phyloP scores from a whole-genome alignment of 805 yeast species.

The Hanseniaspora pseudoguilliermondii region DNA sequence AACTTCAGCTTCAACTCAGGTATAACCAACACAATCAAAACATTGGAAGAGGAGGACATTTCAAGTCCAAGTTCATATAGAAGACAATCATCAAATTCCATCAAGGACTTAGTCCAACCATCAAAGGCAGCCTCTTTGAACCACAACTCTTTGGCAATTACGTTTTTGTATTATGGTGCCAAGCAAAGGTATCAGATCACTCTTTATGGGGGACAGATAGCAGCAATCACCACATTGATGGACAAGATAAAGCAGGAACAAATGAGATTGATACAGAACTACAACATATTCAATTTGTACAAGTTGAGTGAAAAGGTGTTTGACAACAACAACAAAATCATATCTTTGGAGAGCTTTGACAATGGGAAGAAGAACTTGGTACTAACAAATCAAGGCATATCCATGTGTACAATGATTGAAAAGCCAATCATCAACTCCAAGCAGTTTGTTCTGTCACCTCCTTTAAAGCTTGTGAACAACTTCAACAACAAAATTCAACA shows the following conservation, averaged over 20 bases:
- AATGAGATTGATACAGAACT: slow-evolving; percentile 49
- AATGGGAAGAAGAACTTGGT: slow-evolving; percentile 83
- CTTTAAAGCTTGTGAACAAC: slow-evolving; percentile 48
- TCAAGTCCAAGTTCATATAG: not conserved
- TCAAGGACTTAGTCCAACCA: not conserved
- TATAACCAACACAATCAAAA: slow-evolving; percentile 1
- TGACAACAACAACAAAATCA: slow-evolving; percentile 61
- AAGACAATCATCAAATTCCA: slow-evolving; percentile 4
- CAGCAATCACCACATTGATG: slow-evolving; percentile 64
- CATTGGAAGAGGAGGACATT: not conserved
- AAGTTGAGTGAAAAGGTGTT: slow-evolving; percentile 66
- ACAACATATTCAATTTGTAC: slow-evolving; percentile 68
- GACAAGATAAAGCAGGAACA: slow-evolving; percentile 76
- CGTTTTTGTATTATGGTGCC: slow-evolving; percentile 28
- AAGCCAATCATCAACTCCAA: slow-evolving; percentile 33
- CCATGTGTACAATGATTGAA: slow-evolving; percentile 53
- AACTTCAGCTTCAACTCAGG: slow-evolving; percentile 10
- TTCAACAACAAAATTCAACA: slow-evolving; percentile 55
- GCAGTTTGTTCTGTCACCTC: slow-evolving; percentile 49
- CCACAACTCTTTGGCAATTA: slow-evolving; percentile 22
- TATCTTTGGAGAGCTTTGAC: slow-evolving; percentile 86
- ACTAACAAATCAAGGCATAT: slow-evolving; percentile 87
- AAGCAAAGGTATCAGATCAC: slow-evolving; percentile 32
- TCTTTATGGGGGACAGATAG: slow-evolving; percentile 32
- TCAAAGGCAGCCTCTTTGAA: not conserved